A percentile compares a stretch with the other conserved stretches of the same genome.
Evolutionary conservation across 1,284 basidiomycete genomes (phyloP).

Genomic region (Xerocomus alliaceus): DNA sequence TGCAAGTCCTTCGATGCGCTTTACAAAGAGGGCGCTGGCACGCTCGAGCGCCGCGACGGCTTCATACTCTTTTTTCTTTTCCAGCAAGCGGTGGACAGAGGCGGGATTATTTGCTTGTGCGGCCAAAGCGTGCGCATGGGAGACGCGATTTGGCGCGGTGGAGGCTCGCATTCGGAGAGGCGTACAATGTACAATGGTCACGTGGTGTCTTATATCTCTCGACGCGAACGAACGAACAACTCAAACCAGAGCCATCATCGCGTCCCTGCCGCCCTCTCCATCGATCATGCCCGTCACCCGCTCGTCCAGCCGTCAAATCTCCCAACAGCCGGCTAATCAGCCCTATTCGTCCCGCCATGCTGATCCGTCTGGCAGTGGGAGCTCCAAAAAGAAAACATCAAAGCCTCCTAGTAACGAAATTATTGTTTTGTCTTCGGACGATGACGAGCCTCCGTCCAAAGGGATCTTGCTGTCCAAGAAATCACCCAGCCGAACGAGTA

Average conservation of each 20-base stretch:
- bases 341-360: conserved; percentile 15
- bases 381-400: conserved; percentile 23
- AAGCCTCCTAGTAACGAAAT: conserved; percentile 45
- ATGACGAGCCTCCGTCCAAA: conserved; percentile 44
- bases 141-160: conserved; percentile 56
- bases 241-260: not conserved
- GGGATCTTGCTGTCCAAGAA: conserved; percentile 40
- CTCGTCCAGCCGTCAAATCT: conserved; percentile 29
- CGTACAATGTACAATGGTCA: conserved; percentile 14
- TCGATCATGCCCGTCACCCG: conserved; percentile 39
- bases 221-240: conserved; percentile 18
- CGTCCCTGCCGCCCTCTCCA: not conserved
- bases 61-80: conserved; percentile 82
- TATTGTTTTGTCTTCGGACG: conserved; percentile 66
- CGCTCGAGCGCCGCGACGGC: conserved; percentile 75
- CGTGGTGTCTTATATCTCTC: conserved; percentile 16
- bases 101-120: conserved; percentile 55
- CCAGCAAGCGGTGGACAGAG: conserved; percentile 59
- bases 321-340: conserved; percentile 5
- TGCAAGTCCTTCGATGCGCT: conserved; percentile 69
- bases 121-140: conserved; percentile 48
- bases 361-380: conserved; percentile 6
- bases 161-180: conserved; percentile 72
- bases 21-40: conserved; percentile 65
- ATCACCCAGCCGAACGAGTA: conserved; percentile 36